Conservation (phyloP, 345 rosid genomes). For the Psidium friedrichsthalianum region DNA sequence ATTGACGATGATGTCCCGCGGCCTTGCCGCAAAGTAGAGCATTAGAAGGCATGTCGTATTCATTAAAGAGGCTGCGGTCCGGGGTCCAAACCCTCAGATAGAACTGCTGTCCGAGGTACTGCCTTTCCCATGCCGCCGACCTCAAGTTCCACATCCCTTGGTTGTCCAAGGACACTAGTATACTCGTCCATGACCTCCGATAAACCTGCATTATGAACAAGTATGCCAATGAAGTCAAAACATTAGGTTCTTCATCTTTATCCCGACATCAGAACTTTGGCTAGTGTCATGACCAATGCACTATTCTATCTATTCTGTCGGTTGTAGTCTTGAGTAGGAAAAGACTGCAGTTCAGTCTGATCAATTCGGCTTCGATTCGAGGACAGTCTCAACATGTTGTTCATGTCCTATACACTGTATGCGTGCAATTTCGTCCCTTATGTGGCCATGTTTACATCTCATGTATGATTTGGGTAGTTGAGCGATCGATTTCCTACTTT, state of each 20-base stretch:
- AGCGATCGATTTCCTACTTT: neutral
- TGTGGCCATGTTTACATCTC: neutral
- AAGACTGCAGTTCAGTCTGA: too few relatives aligned
- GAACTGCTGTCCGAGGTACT: slow-evolving; percentile 78
- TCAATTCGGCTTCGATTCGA: too few relatives aligned
- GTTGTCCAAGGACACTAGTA: slow-evolving; percentile 76
- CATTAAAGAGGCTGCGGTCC: slow-evolving; percentile 47
- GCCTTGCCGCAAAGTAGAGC: slow-evolving; percentile 82
- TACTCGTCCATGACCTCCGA: slow-evolving; percentile 76
- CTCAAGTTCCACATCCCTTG: slow-evolving; percentile 98
- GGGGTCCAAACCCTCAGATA: slow-evolving; percentile 69
- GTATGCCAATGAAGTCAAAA: neutral
- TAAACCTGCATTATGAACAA: slow-evolving; percentile 42
- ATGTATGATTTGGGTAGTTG: neutral
- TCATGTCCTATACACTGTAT: neutral
- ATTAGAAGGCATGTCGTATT: slow-evolving; percentile 69
- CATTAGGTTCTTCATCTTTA: neutral
- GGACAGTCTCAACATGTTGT: neutral
- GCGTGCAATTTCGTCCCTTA: neutral
- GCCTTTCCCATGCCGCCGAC: slow-evolving; percentile 87
- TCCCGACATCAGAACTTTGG: neutral
- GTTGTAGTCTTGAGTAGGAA: neutral
- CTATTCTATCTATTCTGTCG: neutral
- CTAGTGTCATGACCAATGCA: neutral
- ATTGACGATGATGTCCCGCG: slow-evolving; percentile 30